Evolutionary conservation across 1,284 basidiomycete species (phyloP), one percentile per base, ranked within the genome.

Genomic region (Cryptococcus hybrid): DNA sequence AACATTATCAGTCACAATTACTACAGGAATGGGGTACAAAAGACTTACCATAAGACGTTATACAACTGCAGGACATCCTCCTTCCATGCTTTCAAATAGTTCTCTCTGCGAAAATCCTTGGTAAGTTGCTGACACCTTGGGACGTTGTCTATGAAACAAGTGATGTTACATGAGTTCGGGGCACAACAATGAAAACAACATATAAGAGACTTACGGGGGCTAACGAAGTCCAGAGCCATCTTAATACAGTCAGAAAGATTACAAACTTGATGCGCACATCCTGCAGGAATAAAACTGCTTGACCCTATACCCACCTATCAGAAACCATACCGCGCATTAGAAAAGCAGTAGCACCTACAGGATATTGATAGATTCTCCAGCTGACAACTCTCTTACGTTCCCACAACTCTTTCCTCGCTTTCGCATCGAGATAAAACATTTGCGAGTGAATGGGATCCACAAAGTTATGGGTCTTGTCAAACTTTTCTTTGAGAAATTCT

Each of bases 211-310:
- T 70, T 55, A 78, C 75, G 75, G 12, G 91, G 88, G 78, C 88
- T 91, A 62, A 97, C 91, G 78, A 94, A 98, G 79, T 98, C 93
- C 63, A 90, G 84, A n/a, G 94, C 93, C 49, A 96, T 89, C 80
- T 97, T 97, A 80, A 97, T 88, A 73, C 90, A 95, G 74, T 96
- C 92, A 9, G 90, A 83, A 38, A 94, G 79, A 61, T 76, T 78
- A 56, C 85, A 71, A 52, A 91, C 90, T 83, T 94, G 91, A 78
- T 96, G 92, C 0, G 93, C 92, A 75, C 91, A 96, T 38, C 94
- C 93, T 1, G 93, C 93, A 3, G 93, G 93, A 64, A 98, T 92
- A 74, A 97, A 9, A 98, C 87, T 0, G 91, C 93, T 68, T 98
- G 88, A n/a, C 92, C 92, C 74, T 76, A 54, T 9, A 12, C 12